A percentile compares a stretch with the other conserved stretches of the same genome.
Evolutionary conservation across 805 yeast species (phyloP).

Genomic region (Ogataea saltuana): DNA sequence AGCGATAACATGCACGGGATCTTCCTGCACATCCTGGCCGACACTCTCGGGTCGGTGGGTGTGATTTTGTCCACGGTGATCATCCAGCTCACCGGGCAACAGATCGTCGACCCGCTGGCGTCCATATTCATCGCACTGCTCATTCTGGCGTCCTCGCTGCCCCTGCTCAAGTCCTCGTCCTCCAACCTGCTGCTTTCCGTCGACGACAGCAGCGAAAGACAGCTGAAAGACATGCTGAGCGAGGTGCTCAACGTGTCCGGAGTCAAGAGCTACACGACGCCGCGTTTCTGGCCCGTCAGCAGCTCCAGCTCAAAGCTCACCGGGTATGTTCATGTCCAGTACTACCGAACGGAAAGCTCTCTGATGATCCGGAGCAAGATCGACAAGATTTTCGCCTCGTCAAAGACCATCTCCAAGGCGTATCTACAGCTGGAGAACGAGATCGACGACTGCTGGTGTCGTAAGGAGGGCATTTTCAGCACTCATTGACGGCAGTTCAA

Average conservation of each 20-base stretch:
- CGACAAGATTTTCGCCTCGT: constrained; percentile 28
- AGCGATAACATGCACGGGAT: constrained; percentile 91
- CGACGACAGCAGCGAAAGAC: constrained; percentile 52
- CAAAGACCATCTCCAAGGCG: constrained; percentile 26
- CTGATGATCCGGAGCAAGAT: constrained; percentile 29
- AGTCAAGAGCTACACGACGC: constrained; percentile 80
- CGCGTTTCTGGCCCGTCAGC: constrained; percentile 83
- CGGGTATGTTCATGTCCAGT: constrained; percentile 86
- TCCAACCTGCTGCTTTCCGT: constrained; percentile 67
- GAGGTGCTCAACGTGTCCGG: constrained; percentile 75
- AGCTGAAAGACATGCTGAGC: constrained; percentile 62
- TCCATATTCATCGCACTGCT: constrained; percentile 82
- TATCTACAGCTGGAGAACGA: constrained; percentile 40
- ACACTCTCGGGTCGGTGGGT: constrained; percentile 94
- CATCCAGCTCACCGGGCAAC: constrained; percentile 63
- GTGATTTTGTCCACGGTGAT: constrained; percentile 89
- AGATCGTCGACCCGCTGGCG: constrained; percentile 90
- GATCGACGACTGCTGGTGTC: constrained; percentile 42
- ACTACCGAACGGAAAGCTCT: constrained; percentile 41
- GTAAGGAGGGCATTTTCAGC: constrained; percentile 33
- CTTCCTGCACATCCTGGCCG: constrained; percentile 91
- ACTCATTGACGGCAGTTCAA: constrained; percentile 25
- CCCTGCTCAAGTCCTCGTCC: constrained; percentile 80
- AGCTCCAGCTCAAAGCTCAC: constrained; percentile 42
- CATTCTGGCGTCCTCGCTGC: constrained; percentile 79